phyloP scores from a whole-genome alignment of 768 basidiomycete species.

The Ephemerocybe angulata region DNA sequence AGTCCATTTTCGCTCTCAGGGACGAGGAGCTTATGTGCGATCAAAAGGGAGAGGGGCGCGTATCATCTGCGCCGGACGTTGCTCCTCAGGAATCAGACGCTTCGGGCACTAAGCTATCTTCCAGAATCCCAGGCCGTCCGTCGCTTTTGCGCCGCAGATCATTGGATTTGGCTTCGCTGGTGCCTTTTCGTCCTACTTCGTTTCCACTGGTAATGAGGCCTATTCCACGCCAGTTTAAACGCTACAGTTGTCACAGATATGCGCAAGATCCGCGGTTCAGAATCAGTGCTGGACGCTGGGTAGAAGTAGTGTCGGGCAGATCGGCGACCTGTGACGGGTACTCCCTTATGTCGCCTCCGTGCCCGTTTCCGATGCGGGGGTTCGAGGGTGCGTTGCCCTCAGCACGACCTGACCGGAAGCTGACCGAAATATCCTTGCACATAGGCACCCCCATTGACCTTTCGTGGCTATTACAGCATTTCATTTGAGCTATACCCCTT shows the following conservation, averaged over 20 bases:
- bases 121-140: slow-evolving; percentile 1
- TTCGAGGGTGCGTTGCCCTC: background rate
- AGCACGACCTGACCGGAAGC: background rate
- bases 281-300: background rate
- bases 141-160: slow-evolving; percentile 35
- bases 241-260: slow-evolving; percentile 5
- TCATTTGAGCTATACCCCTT: background rate
- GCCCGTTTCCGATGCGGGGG: background rate
- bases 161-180: slow-evolving; percentile 22
- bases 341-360: slow-evolving; percentile 1
- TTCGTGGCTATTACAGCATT: slow-evolving; percentile 4
- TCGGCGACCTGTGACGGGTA: background rate
- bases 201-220: slow-evolving; percentile 14
- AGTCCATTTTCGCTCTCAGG: background rate
- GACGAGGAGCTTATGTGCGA: background rate
- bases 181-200: slow-evolving; percentile 30
- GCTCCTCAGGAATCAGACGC: background rate
- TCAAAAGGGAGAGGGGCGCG: background rate
- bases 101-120: slow-evolving; percentile 4
- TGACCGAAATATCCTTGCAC: background rate
- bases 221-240: slow-evolving; percentile 7
- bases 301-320: slow-evolving; percentile 1
- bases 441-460: background rate
- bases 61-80: background rate
- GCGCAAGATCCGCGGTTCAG: slow-evolving; percentile 8